Percentiles rank a stretch among this genome's conserved stretches.
Conservation (phyloP, 1,284 basidiomycete genomes). For the Trichosporon inkin region DNA sequence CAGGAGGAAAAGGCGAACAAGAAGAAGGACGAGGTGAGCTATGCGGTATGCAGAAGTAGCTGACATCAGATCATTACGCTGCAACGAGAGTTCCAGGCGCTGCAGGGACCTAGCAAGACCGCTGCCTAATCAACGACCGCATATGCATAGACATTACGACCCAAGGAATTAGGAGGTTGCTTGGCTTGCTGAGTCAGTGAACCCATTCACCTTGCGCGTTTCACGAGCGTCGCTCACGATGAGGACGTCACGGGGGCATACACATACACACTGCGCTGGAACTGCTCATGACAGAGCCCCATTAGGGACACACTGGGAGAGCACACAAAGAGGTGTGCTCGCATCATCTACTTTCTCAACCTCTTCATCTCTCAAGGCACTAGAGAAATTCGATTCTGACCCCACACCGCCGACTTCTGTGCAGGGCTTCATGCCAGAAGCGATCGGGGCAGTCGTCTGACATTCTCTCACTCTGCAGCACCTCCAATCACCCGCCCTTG, state of each 20-base stretch:
- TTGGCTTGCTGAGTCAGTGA: no score
- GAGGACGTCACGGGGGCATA: neutral
- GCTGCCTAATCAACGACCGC: conserved; percentile 7
- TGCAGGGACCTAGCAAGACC: conserved; percentile 33
- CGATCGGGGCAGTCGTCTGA: neutral
- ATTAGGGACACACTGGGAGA: neutral
- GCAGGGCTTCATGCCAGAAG: neutral
- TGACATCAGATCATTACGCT: conserved; percentile 39
- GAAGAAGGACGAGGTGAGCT: conserved; percentile 73
- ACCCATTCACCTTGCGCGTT: no score
- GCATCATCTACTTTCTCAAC: neutral
- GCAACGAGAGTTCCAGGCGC: conserved; percentile 45
- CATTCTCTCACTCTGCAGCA: no score
- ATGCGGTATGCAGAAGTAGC: neutral
- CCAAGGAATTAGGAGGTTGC: no score
- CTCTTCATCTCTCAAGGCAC: neutral
- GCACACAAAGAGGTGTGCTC: neutral
- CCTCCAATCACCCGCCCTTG: no score
- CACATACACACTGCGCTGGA: neutral
- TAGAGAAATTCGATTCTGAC: neutral
- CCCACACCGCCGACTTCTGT: neutral
- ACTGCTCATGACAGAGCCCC: neutral
- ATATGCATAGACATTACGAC: conserved; percentile 13
- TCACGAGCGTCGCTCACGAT: no score
- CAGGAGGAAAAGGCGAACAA: conserved; percentile 66